Percentiles rank a stretch among this genome's conserved stretches.
Evolutionary conservation across 352 stramenopile species (phyloP).

Genomic region (Phytophthora sp.): DNA sequence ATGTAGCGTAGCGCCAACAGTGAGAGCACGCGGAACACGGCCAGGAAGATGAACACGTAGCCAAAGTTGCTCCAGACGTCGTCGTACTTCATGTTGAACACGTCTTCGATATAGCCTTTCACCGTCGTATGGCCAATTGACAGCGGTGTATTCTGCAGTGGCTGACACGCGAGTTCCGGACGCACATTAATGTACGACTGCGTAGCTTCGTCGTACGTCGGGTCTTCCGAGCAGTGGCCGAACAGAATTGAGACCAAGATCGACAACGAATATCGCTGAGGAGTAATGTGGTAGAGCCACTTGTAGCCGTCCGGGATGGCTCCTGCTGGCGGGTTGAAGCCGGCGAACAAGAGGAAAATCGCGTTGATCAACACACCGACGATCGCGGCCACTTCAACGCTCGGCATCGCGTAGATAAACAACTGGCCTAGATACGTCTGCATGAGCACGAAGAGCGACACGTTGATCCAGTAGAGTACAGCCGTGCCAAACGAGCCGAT

Average conservation of each 20-base stretch:
- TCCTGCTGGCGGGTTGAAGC: slow-evolving; percentile 56
- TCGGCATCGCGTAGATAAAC: slow-evolving; percentile 40
- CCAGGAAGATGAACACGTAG: slow-evolving; percentile 41
- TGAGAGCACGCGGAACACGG: slow-evolving; percentile 40
- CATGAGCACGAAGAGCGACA: slow-evolving; percentile 42
- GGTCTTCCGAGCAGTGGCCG: slow-evolving; percentile 35
- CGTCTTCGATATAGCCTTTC: slow-evolving; percentile 35
- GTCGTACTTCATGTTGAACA: slow-evolving; percentile 45
- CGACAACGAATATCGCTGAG: slow-evolving; percentile 35
- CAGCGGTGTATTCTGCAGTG: slow-evolving; percentile 39
- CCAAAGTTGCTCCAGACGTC: slow-evolving; percentile 40
- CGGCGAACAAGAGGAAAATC: slow-evolving; percentile 68
- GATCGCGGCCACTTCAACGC: slow-evolving; percentile 44
- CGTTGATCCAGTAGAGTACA: slow-evolving; percentile 48
- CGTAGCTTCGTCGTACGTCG: slow-evolving; percentile 28
- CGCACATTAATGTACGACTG: slow-evolving; percentile 29
- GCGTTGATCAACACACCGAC: slow-evolving; percentile 48
- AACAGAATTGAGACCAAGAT: slow-evolving; percentile 38
- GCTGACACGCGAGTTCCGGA: slow-evolving; percentile 43
- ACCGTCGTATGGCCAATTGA: slow-evolving; percentile 33
- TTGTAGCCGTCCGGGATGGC: slow-evolving; percentile 50
- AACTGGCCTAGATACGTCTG: slow-evolving; percentile 50
- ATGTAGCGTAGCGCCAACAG: slow-evolving; percentile 50
- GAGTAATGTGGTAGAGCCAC: slow-evolving; percentile 55
- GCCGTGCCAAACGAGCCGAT: slow-evolving; percentile 32